Conservation (phyloP, 2,329 filamentous ascomycete genomes). For the Ophiostoma fasciatum region DNA sequence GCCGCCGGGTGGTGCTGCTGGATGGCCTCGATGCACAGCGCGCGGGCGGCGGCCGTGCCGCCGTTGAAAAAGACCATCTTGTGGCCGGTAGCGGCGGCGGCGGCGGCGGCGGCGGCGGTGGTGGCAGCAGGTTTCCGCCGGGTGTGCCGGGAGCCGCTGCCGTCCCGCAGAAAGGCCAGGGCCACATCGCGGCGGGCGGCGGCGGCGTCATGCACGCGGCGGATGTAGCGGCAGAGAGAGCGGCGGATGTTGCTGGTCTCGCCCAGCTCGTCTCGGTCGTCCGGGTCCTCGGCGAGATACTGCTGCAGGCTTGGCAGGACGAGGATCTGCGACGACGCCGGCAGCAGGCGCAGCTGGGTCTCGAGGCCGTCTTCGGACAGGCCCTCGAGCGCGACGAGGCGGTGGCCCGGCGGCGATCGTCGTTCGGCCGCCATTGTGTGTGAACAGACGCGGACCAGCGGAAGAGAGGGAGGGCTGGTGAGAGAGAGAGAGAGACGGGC, state of each 20-base stretch:
- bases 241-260: no score
- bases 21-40: conserved; percentile 39
- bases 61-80: conserved; percentile 47
- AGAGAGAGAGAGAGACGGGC: no score
- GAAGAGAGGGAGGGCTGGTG: no score
- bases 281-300: conserved; percentile 24
- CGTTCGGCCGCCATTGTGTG: conserved; percentile 4
- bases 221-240: conserved; percentile 24
- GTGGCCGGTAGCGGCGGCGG: no score
- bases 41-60: conserved; percentile 38
- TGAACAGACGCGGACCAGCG: no score
- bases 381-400: conserved; percentile 46
- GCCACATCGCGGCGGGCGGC: conserved; percentile 32
- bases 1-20: conserved; percentile 30
- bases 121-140: not conserved
- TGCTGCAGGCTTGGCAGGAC: conserved; percentile 37
- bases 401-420: conserved; percentile 24
- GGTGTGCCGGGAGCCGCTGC: conserved; percentile 17
- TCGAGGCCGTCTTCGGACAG: conserved; percentile 33
- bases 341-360: conserved; percentile 45
- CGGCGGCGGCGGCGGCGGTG: no score
- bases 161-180: conserved; percentile 30
- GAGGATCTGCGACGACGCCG: conserved; percentile 41
- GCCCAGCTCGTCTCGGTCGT: conserved; percentile 18
- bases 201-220: conserved; percentile 35